Evolutionary conservation across 2,329 filamentous ascomycete species (phyloP), one percentile per base, ranked within the genome.

Genomic region (Elsinoe australis): DNA sequence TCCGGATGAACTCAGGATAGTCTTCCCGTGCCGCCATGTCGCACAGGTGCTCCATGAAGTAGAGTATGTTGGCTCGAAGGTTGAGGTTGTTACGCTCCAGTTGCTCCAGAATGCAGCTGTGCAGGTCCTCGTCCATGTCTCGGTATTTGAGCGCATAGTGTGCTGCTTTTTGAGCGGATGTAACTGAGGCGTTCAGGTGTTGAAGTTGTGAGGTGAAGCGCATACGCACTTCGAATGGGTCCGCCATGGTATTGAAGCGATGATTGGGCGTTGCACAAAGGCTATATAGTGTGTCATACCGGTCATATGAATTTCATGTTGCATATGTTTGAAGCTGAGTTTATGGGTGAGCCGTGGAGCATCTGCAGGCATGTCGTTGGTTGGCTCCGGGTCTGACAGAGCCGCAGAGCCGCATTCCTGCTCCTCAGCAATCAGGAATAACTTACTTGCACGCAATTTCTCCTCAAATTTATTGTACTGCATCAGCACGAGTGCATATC

Each of bases 161-260:
- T 21, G 92, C 90, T 2, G 89, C 87, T 70, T 95, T 95, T 60
- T 90, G 85, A 1, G 88, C 85, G 10, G 88, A 90, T 10, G 83
- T 85, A 50, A 92, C 83, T 4, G 86, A 90, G 9, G 92, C 92
- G 64, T 89, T 94, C 53, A 98, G 80, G 64, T 92, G 86, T 56
- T 94, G 83, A 18, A 98, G 79, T 64, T 92, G 85, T 46, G 78
- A 78, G 47, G 87, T 95, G 73, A 98, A 98, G 68, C 88, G 88
- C 79, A 98, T 89, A 63, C 92, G 89, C 58, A 96, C 90, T 72
- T 96, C 92, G 67, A 98, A 98, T 4, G 94, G 92, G 69, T 98
- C 89, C 35, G 76, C 76, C 79, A 83, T 83, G 47, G 42, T 55
- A 28, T 14, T 1, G 14, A 26, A 22, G 10, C 36, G 36, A n/a